Evolutionary conservation across 371 early-diverging fungal genomes (phyloP), one percentile per base, ranked within the genome.

Genomic region (Aphelidium insulamus): DNA sequence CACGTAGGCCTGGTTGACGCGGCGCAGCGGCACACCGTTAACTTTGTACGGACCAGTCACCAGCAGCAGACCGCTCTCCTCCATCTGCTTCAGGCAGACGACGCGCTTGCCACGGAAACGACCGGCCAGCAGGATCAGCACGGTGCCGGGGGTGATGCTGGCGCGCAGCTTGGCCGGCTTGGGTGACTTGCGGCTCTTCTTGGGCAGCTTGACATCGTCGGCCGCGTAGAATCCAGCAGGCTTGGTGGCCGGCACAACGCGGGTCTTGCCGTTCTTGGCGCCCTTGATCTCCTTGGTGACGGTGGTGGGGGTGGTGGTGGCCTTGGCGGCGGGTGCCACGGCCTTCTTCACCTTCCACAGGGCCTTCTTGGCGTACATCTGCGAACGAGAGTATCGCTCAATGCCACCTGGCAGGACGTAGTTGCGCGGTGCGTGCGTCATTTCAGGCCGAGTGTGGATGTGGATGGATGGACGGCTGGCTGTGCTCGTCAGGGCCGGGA

Each of bases 1-100:
- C 46, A 85, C 94, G 60, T 88, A 94, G 43, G 91, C 84, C 66
- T 87, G 90, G 77, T 88, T 84, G 62, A 95, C 88, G 42, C 97
- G 85, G 47, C 83, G 72, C 46, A 95, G 64, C 38, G 97, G 97
- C 27, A 95, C 86, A 48, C 97, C 97, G 74, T 95, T 95, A 62
- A 90, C 51, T 69, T 77, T 79, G 81, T 74, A 83, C 40, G 97
- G 97, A 39, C 97, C 97, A 44, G 91, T 79, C 48, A 94, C 86
- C 44, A 95, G 72, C 43, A 95, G 65, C 43, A 94, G 72, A 50
- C 97, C 97, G 39, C 77, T 73, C 39, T 65, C 71, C n/a, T n/a
- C n/a, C 46, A 95, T 73, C 62, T 85, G 83, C 78, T 87, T 90
- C 61, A 95, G 68, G 77, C 80, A 88, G 33, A 95, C 92, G 45